phyloP scores from a whole-genome alignment of 352 stramenopile genomes.

The Pythium aquatile region DNA sequence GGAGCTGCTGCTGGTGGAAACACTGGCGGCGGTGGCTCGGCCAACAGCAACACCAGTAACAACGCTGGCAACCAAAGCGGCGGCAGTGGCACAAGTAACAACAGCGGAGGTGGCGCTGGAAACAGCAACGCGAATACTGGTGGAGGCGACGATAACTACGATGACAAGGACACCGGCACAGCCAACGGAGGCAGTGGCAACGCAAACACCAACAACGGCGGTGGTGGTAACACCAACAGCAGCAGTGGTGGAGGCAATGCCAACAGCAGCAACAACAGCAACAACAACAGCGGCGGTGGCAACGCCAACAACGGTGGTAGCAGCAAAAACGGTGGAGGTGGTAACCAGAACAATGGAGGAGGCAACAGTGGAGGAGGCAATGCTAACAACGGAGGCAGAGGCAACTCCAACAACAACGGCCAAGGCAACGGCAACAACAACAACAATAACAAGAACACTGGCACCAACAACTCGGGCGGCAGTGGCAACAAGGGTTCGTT shows the following conservation, averaged over 20 bases:
- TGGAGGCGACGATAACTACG: constrained; percentile 1
- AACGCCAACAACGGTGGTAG: background rate
- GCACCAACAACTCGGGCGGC: background rate
- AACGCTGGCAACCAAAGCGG: constrained; percentile 1
- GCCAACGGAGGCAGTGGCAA: background rate
- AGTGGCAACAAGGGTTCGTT: background rate
- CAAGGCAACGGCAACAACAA: background rate
- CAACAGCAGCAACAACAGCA: constrained; percentile 6
- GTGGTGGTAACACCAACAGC: background rate
- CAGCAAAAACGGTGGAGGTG: constrained; percentile 1
- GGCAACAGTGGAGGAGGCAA: background rate
- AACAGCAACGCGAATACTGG: constrained; percentile 1
- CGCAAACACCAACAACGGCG: background rate
- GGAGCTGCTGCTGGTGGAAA: constrained; percentile 1
- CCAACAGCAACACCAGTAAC: constrained; percentile 4
- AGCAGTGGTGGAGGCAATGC: background rate
- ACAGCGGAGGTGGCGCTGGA: background rate
- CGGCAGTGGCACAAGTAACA: constrained; percentile 4
- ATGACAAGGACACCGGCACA: constrained; percentile 2
- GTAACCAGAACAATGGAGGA: background rate
- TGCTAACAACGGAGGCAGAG: background rate
- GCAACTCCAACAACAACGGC: background rate
- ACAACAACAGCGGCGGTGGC: background rate
- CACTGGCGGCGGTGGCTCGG: background rate
- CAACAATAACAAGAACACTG: constrained; percentile 1